Evolutionary conservation across 495 filamentous ascomycete species (phyloP).

Genomic region (Hypoxylon lienhwacheense): DNA sequence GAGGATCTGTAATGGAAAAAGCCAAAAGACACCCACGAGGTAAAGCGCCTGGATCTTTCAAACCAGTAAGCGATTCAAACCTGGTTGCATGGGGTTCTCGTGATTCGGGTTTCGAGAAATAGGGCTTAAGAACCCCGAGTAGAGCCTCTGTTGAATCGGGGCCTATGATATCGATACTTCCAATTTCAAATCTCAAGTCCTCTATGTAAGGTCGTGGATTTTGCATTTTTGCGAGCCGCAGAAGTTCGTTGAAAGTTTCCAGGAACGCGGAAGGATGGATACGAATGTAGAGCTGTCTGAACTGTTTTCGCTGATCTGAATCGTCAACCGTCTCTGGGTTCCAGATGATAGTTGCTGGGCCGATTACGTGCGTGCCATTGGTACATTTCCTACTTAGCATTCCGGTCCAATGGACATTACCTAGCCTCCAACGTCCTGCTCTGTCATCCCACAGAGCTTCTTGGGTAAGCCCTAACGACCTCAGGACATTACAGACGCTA

Average conservation of each 20-base stretch:
- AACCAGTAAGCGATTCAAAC: conserved; percentile 66
- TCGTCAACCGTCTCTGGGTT: conserved; percentile 35
- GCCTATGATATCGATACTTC: conserved; percentile 86
- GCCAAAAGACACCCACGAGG: conserved; percentile 71
- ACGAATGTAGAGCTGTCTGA: conserved; percentile 68
- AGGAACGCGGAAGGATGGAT: conserved; percentile 88
- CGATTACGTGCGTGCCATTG: conserved; percentile 60
- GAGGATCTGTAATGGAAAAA: conserved; percentile 77
- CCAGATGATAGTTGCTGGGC: conserved; percentile 80
- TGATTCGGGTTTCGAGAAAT: conserved; percentile 19
- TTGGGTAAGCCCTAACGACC: conserved; percentile 61
- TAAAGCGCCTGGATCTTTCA: conserved; percentile 76
- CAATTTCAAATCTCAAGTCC: conserved; percentile 90
- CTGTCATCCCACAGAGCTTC: conserved; percentile 61
- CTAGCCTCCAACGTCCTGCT: conserved; percentile 73
- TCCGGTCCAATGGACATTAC: conserved; percentile 67
- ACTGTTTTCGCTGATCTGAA: conserved; percentile 44
- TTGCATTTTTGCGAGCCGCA: conserved; percentile 68
- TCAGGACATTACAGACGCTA: conserved; percentile 66
- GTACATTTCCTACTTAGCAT: conserved; percentile 65
- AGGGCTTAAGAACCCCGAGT: conserved; percentile 68
- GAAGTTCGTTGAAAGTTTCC: conserved; percentile 77
- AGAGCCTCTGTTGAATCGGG: conserved; percentile 83
- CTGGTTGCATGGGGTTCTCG: conserved; percentile 53
- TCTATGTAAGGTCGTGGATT: conserved; percentile 75